Evolutionary conservation across 2,329 filamentous ascomycete species (phyloP).

Genomic region (Apiospora rasikravindrae): DNA sequence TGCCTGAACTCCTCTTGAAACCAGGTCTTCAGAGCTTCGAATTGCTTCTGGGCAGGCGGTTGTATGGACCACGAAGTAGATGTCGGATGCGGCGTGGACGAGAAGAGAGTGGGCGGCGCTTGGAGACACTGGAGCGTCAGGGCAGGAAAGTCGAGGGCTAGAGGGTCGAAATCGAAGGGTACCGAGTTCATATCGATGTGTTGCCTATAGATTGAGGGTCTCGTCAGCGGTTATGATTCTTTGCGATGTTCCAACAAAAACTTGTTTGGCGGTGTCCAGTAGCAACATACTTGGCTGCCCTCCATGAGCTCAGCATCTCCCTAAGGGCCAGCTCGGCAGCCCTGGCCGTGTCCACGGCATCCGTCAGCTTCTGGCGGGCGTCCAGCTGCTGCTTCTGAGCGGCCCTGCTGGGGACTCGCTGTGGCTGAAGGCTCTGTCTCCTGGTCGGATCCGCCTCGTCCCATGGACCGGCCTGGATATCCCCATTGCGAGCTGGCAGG

Average conservation of each 20-base stretch:
- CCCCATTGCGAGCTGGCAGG: conserved; percentile 58
- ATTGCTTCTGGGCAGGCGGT: conserved; percentile 75
- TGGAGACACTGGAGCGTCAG: conserved; percentile 83
- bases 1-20: conserved; percentile 71
- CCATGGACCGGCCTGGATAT: conserved; percentile 46
- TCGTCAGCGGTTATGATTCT: background rate
- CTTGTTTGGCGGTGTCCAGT: conserved; percentile 29
- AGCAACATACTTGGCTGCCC: conserved; percentile 77
- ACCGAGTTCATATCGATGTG: conserved; percentile 60
- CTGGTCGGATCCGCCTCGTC: conserved; percentile 31
- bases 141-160: conserved; percentile 83
- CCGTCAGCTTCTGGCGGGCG: conserved; percentile 65
- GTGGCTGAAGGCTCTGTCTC: conserved; percentile 19
- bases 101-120: conserved; percentile 81
- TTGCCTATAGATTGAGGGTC: conserved; percentile 45
- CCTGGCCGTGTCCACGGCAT: conserved; percentile 78
- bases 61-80: conserved; percentile 81
- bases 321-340: conserved; percentile 85
- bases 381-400: conserved; percentile 68
- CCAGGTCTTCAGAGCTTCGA: conserved; percentile 70
- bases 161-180: conserved; percentile 82
- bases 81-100: conserved; percentile 78
- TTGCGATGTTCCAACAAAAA: background rate
- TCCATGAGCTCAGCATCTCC: conserved; percentile 80
- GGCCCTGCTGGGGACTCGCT: conserved; percentile 52